These are phyloP conservation scores for Leccinum aurantiacum DNA, from an alignment of 768 basidiomycete genomes.

Conservation along the genomic window DNA sequence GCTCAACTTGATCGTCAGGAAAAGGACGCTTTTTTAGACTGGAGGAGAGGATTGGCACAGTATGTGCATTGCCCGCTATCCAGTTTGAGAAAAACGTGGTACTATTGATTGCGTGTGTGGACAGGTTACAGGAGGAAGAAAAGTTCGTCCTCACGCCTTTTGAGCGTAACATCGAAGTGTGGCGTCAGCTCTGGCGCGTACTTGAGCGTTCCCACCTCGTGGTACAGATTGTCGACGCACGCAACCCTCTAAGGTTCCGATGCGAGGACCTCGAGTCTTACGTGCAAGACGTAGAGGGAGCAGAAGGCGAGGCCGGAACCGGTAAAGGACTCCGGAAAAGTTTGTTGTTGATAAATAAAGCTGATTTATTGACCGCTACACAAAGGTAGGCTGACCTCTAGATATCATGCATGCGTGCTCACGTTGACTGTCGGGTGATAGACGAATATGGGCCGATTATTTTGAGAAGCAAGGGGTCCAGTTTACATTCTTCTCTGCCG, in stretches of 20 bases:
- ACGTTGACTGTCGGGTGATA: constrained; percentile 40
- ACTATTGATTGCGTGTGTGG: not conserved
- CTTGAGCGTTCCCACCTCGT: constrained; percentile 92
- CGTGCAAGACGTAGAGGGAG: constrained; percentile 78
- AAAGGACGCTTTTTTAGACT: constrained; percentile 86
- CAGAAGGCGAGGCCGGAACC: constrained; percentile 78
- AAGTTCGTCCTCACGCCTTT: constrained; percentile 92
- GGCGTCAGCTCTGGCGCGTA: constrained; percentile 98
- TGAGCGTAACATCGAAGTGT: constrained; percentile 96
- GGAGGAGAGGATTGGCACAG: constrained; percentile 91
- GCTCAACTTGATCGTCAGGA: constrained; percentile 86
- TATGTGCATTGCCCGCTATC: constrained; percentile 41
- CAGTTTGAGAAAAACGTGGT: not conserved
- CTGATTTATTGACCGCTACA: constrained; percentile 82
- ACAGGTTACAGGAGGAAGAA: constrained; percentile 83
- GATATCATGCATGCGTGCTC: not conserved
- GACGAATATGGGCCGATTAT: constrained; percentile 87
- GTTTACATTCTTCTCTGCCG: constrained; percentile 93
- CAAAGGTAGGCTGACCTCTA: constrained; percentile 64
- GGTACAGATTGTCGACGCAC: constrained; percentile 94
- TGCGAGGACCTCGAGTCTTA: constrained; percentile 91
- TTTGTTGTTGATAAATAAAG: constrained; percentile 91
- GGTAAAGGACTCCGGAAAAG: constrained; percentile 71
- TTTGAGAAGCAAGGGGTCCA: constrained; percentile 73
- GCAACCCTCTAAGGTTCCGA: constrained; percentile 89